Conservation (phyloP, 129 eudicot species). For the Artemisia argyi region DNA sequence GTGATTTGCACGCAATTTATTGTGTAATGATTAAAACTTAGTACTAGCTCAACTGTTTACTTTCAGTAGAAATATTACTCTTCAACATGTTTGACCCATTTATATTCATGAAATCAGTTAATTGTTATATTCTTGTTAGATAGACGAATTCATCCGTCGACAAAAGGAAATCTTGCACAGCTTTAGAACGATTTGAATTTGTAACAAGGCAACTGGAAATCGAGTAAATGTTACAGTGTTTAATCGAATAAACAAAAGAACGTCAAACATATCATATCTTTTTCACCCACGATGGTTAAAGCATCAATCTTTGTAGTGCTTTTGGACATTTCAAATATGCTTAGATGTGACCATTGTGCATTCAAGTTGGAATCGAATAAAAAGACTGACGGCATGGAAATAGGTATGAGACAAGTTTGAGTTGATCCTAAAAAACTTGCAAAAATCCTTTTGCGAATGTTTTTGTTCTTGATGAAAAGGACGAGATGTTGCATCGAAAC, state of each 20-base stretch:
- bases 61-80: not conserved
- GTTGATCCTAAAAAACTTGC: not conserved
- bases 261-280: not conserved
- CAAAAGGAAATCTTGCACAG: not conserved
- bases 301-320: not conserved
- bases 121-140: not conserved
- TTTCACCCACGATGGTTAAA: not conserved
- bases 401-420: not conserved
- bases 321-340: not conserved
- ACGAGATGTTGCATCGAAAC: not conserved
- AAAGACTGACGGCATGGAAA: not conserved
- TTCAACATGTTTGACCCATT: not conserved
- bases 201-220: not conserved
- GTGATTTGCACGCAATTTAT: too few relatives aligned
- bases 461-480: not conserved
- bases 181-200: constrained; percentile 3
- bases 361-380: not conserved
- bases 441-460: not conserved
- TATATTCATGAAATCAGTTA: not conserved
- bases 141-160: not conserved
- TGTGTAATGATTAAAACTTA: not conserved
- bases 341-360: not conserved
- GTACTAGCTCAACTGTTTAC: not conserved
- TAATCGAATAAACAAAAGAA: not conserved
- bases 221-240: not conserved